Percentiles rank a stretch among this genome's conserved stretches.
phyloP scores from a whole-genome alignment of 176 grass and related monocot genomes.

The Lolium perenne region DNA sequence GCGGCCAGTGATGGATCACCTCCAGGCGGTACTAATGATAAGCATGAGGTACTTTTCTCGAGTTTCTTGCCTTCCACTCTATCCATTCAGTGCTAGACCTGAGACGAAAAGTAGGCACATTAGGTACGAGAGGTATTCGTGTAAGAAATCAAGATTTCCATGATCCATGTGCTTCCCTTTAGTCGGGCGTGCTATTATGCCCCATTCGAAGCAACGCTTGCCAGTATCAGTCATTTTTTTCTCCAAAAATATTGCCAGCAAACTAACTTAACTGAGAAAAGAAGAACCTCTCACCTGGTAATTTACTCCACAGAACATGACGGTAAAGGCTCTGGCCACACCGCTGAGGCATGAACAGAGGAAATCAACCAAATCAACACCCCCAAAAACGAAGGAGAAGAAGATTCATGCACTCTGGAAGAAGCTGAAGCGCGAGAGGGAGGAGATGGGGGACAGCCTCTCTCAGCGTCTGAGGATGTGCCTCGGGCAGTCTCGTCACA shows the following conservation, averaged over 20 bases:
- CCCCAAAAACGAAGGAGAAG: slow-evolving; percentile 63
- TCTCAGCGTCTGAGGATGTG: slow-evolving; percentile 69
- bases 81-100: neutral
- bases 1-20: slow-evolving; percentile 67
- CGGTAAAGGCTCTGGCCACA: slow-evolving; percentile 74
- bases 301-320: slow-evolving; percentile 58
- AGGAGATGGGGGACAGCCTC: slow-evolving; percentile 51
- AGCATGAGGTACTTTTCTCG: slow-evolving; percentile 58
- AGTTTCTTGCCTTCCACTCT: slow-evolving; percentile 24
- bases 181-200: neutral
- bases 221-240: neutral
- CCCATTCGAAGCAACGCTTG: neutral
- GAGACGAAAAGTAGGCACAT: neutral
- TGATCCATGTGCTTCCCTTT: neutral
- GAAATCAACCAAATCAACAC: slow-evolving; percentile 48
- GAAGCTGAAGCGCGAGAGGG: slow-evolving; percentile 55
- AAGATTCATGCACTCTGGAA: slow-evolving; percentile 60
- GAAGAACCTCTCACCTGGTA: slow-evolving; percentile 8
- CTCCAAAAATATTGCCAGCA: neutral
- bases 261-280: neutral
- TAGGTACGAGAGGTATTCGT: neutral
- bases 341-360: slow-evolving; percentile 56
- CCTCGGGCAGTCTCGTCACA: slow-evolving; percentile 72
- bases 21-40: slow-evolving; percentile 56
- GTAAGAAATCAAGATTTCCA: neutral